phyloP scores from a whole-genome alignment of 305 asterid species.

The Fraxinus ornus region DNA sequence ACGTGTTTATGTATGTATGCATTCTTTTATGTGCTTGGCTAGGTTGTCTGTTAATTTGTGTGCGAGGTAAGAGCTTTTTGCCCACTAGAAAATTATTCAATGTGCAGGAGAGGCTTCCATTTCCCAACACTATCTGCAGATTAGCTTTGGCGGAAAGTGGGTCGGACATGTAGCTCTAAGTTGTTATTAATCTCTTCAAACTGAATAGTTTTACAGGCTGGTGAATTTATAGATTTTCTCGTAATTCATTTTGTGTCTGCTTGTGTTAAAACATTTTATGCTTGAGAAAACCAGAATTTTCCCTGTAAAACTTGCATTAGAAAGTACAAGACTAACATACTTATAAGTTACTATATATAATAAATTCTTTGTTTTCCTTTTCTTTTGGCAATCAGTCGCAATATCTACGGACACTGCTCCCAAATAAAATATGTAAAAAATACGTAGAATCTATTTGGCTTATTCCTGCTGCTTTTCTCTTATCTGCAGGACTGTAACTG shows the following conservation, averaged over 20 bases:
- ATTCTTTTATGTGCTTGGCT: not conserved
- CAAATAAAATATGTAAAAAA: not conserved
- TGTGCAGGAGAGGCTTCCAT: not conserved
- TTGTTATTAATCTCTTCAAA: not conserved
- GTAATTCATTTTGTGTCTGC: not conserved
- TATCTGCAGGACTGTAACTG: slow-evolving; percentile 53
- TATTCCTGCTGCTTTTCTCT: not conserved
- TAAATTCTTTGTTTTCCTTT: not conserved
- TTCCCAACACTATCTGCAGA: not conserved
- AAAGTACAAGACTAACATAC: not conserved
- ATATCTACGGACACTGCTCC: not conserved
- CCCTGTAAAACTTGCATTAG: not conserved
- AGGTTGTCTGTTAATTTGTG: not conserved
- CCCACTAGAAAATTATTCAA: not conserved
- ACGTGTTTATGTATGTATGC: not conserved
- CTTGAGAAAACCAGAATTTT: not conserved
- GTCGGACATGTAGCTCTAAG: not conserved
- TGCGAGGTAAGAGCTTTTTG: not conserved
- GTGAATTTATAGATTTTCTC: not conserved
- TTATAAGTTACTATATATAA: not conserved
- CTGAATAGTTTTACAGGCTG: not conserved
- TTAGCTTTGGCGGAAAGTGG: not conserved
- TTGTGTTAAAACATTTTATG: not conserved
- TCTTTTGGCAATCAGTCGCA: not conserved
- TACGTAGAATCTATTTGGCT: not conserved